Evolutionary conservation across 495 filamentous ascomycete genomes (phyloP), one percentile per base, ranked within the genome.

Genomic region (Penicillium robsamsonii): DNA sequence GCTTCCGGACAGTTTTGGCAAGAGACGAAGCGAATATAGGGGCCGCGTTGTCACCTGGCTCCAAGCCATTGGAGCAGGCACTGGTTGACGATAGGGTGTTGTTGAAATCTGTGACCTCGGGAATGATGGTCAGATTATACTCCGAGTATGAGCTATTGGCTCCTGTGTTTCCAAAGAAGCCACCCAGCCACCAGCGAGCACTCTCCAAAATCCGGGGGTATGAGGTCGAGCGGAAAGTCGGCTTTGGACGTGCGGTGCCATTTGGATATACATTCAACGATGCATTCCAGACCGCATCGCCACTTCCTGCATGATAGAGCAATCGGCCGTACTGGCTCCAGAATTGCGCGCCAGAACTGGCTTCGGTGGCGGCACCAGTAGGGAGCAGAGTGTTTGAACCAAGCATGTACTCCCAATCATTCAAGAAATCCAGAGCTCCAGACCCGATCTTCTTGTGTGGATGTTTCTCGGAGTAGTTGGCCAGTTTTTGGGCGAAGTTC

Each of bases 311-410:
- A 29, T 75, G 76, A 58, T 77, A 82, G 17, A 83, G 57, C 9
- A 72, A 65, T 27, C 80, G 70, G 4, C 80, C 80, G 49, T 84
- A 84, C n/a, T 72, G 61, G 50, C 74, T 77, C 81, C 80, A 82
- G 57, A 81, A 78, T 15, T 63, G 49, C 0, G 77, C 77, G 13
- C 81, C 80, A 11, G 79, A 62, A 30, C 68, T 66, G 27, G 77
- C 78, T 57, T 82, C 80, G 2, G 79, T 81, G 12, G 70, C 63
- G 2, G 79, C 81, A 15, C 81, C 79, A 7, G 72, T 68, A 17
- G 71, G 73, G 0, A 81, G 75, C 17, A 84, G 67, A 7, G 66
- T 60, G 50, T 74, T 71, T 42, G 65, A 60, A 20, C 70, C 61
- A 57, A 83, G 65, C n/a, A 73, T 42, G 55, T 83, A 80, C 25